Evolutionary conservation across 192 early-diverging fungal genomes (phyloP).

Genomic region (Coemansia umbellata): DNA sequence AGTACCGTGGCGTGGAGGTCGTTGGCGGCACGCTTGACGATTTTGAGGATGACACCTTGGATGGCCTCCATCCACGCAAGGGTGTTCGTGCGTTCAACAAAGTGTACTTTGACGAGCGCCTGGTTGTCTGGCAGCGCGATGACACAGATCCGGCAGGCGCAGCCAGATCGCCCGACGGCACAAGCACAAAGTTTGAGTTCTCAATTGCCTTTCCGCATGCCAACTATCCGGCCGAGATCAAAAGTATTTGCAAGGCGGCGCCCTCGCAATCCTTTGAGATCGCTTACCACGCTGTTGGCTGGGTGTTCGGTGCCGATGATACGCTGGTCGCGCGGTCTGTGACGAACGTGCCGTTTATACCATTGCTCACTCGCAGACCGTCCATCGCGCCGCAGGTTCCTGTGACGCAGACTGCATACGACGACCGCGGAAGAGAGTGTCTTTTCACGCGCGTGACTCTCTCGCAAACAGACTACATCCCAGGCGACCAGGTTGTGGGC

Average conservation of each 20-base stretch:
- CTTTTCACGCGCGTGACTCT: constrained; percentile 39
- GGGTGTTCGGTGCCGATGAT: constrained; percentile 9
- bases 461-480: constrained; percentile 42
- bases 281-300: constrained; percentile 32
- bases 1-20: constrained; percentile 43
- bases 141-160: background rate
- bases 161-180: background rate
- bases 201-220: constrained; percentile 34
- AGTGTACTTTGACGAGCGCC: constrained; percentile 47
- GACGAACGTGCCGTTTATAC: constrained; percentile 20
- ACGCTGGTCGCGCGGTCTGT: background rate
- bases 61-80: constrained; percentile 19
- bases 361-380: constrained; percentile 7
- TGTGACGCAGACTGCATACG: constrained; percentile 26
- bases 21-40: constrained; percentile 44
- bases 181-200: constrained; percentile 7
- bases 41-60: constrained; percentile 22
- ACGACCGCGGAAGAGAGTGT: constrained; percentile 37
- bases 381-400: constrained; percentile 15
- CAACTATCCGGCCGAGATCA: constrained; percentile 38
- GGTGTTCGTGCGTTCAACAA: constrained; percentile 39
- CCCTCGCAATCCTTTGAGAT: constrained; percentile 49
- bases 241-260: constrained; percentile 22
- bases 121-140: constrained; percentile 30
- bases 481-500: constrained; percentile 46